Conservation (phyloP, 192 early-diverging fungal genomes). For the Coemansia sp. region DNA sequence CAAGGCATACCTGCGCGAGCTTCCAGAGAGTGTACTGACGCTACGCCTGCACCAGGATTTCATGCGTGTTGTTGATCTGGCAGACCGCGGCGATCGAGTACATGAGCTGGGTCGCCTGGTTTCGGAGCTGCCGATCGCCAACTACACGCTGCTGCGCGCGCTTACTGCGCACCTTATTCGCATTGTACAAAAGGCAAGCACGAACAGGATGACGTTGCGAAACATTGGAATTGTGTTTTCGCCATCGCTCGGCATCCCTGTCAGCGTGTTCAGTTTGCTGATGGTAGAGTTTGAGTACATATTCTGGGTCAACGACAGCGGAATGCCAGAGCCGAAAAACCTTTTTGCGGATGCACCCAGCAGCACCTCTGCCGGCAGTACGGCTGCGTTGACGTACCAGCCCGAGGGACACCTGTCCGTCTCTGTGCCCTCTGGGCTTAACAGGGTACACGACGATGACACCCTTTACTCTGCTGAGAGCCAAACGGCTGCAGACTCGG, state of each 20-base stretch:
- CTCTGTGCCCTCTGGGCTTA: constrained; percentile 38
- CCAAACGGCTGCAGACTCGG: constrained; percentile 1
- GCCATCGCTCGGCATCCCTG: constrained; percentile 92
- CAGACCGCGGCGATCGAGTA: constrained; percentile 79
- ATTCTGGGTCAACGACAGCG: constrained; percentile 74
- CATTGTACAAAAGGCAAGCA: constrained; percentile 78
- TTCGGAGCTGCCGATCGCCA: constrained; percentile 75
- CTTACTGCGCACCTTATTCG: constrained; percentile 89
- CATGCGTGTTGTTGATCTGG: constrained; percentile 78
- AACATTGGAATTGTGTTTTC: constrained; percentile 97
- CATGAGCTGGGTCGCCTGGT: constrained; percentile 81
- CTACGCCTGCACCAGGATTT: constrained; percentile 86
- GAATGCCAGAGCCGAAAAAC: constrained; percentile 56
- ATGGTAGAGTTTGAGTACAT: constrained; percentile 89
- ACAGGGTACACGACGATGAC: constrained; percentile 16
- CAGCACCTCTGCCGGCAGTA: background rate
- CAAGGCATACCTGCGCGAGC: constrained; percentile 89
- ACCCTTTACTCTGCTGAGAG: constrained; percentile 16
- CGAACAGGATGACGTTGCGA: constrained; percentile 94
- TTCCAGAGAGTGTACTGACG: constrained; percentile 87
- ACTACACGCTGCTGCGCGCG: constrained; percentile 87
- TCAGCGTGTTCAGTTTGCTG: constrained; percentile 89
- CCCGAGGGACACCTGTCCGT: constrained; percentile 19
- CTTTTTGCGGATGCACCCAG: constrained; percentile 6
- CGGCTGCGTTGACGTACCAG: background rate